Base-by-base conservation (phyloP, 2,329 filamentous ascomycete species). In the Sarocladiaceae sp. region DNA sequence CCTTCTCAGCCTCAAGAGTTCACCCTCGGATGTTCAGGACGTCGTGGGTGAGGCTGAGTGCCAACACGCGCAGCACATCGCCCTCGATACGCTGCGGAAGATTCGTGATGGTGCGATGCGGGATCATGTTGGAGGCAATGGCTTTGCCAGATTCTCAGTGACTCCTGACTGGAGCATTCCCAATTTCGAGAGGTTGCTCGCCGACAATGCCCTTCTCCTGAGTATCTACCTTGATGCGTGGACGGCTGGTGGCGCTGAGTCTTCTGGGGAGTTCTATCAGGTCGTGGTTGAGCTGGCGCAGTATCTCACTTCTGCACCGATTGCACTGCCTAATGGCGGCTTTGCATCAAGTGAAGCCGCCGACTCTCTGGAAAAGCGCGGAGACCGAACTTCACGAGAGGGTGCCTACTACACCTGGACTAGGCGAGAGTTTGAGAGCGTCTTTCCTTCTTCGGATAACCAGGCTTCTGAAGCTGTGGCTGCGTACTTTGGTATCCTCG, bases 391-490 rank as follows among this genome's bases (percentile, higher is more conserved):
- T 51, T 91, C 92, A 74, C 82, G 88, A 29, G 92, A 97, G 68
- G 94, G 94, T 0, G 93, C 92, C 0, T 97, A 90, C 65, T 97
- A 97, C 61, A 82, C 97, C 3, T 99, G 93, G 93, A 96, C 92
- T 1, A 74, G 87, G 50, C 87, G 90, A 50, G 92, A 97, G 64
- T 87, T 97, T 54, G 85, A 91, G 55, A 79, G 83, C 11, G 82
- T 95, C 2, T 77, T 97, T 2, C 64, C 67, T 29, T 62, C 64
- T 2, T 60, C 62, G 5, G 68, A 76, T 47, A 69, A 71, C 44
- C 77, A 84, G 36, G 83, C 88, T 54, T 85, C 85, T 20, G 81
- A 85, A 2, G 81, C 96, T 15, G 84, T 89, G 26, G 89, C 90
- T 1, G 83, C 83, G 4, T 90, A 96, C 67, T 97, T 90, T 83